phyloP scores from a whole-genome alignment of 768 basidiomycete genomes.

The Cubamyces lactineus region DNA sequence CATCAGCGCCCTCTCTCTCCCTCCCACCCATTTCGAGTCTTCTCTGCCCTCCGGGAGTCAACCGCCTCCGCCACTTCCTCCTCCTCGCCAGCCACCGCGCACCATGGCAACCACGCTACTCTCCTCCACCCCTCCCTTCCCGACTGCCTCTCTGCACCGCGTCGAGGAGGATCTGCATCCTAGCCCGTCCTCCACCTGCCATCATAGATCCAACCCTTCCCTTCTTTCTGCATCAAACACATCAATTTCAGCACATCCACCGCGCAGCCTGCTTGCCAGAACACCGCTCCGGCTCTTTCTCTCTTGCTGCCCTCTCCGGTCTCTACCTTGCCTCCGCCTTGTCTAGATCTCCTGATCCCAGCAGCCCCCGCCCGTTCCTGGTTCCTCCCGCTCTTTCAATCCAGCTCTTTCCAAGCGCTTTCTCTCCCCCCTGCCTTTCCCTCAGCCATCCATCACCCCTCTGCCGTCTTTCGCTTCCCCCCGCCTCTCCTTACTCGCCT shows the following conservation, averaged over 20 bases:
- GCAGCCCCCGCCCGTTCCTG: neutral
- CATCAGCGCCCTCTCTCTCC: neutral
- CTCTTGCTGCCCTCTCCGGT: too few species aligned
- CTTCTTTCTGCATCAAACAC: neutral
- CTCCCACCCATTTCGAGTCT: too few species aligned
- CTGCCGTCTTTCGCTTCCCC: neutral
- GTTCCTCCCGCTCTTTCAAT: neutral
- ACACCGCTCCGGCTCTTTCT: too few species aligned
- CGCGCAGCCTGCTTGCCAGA: too few species aligned
- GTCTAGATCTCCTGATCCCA: neutral
- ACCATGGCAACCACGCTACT: neutral
- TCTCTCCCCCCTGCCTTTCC: too few species aligned
- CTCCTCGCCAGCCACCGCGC: neutral
- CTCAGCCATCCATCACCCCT: neutral
- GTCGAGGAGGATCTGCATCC: neutral
- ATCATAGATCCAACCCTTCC: neutral
- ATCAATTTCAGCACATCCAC: neutral
- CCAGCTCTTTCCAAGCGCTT: neutral
- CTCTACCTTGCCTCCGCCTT: neutral
- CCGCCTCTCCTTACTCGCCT: neutral
- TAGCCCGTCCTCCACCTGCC: neutral
- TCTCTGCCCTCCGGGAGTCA: too few species aligned
- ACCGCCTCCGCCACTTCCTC: too few species aligned
- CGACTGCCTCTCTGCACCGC: neutral
- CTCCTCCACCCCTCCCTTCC: neutral